Evolutionary conservation across 176 grass and related monocot genomes (phyloP).

Genomic region (Hsuehochloa calcarea): DNA sequence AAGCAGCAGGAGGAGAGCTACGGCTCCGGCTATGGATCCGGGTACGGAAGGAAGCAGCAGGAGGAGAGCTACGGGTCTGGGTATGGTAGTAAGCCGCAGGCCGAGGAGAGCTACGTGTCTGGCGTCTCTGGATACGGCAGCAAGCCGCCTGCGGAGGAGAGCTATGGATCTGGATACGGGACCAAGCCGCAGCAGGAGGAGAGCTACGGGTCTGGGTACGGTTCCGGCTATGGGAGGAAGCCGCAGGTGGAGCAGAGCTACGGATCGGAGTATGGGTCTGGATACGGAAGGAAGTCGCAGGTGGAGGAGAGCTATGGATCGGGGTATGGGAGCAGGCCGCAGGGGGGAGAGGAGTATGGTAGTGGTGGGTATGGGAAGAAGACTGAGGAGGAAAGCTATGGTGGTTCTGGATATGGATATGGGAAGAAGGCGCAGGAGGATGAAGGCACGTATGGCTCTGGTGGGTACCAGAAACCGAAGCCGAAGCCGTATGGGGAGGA

Average conservation of each 20-base stretch:
- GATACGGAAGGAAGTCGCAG: slow-evolving; percentile 25
- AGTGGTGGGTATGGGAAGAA: slow-evolving; percentile 43
- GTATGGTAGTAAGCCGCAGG: slow-evolving; percentile 2
- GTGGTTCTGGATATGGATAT: slow-evolving; percentile 51
- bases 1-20: slow-evolving; percentile 34
- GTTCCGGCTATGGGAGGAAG: slow-evolving; percentile 26
- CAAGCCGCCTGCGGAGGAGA: slow-evolving; percentile 28
- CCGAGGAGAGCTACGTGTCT: slow-evolving; percentile 35
- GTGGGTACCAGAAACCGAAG: slow-evolving; percentile 46
- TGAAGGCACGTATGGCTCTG: slow-evolving; percentile 38
- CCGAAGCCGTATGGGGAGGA: slow-evolving; percentile 51
- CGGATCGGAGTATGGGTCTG: slow-evolving; percentile 33
- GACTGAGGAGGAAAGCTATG: slow-evolving; percentile 43
- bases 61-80: slow-evolving; percentile 25
- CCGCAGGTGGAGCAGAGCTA: slow-evolving; percentile 32
- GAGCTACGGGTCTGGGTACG: slow-evolving; percentile 7
- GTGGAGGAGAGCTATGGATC: slow-evolving; percentile 32
- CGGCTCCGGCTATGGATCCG: neutral
- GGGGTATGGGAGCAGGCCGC: slow-evolving; percentile 35
- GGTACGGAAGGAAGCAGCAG: neutral
- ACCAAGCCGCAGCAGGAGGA: neutral
- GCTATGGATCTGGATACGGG: slow-evolving; percentile 43
- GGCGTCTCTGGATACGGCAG: slow-evolving; percentile 33
- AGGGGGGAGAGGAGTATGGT: slow-evolving; percentile 38
- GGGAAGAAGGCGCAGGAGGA: slow-evolving; percentile 22